These are phyloP conservation scores for Galeopsis tetrahit DNA, from an alignment of 257 asterid species.

Conservation along the genomic window DNA sequence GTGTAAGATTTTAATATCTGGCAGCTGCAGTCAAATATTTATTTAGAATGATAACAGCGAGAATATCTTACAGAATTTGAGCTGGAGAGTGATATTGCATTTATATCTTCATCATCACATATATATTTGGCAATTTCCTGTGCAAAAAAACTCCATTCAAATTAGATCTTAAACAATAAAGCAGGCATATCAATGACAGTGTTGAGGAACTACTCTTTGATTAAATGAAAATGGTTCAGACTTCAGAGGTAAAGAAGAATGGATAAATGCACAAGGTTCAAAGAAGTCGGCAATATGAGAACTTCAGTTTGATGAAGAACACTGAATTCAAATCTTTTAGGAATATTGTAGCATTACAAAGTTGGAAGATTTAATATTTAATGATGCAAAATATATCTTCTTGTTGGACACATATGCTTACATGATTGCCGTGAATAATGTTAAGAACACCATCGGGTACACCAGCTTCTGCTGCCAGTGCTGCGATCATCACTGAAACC, in stretches of 20 bases:
- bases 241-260: neutral
- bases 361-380: neutral
- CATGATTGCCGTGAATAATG: constrained; percentile 49
- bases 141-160: constrained; percentile 11
- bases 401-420: constrained; percentile 26
- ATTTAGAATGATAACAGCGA: constrained; percentile 14
- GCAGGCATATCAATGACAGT: neutral
- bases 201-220: constrained; percentile 4
- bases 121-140: constrained; percentile 46
- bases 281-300: neutral
- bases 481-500: constrained; percentile 50
- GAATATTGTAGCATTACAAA: no score
- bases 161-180: constrained; percentile 23
- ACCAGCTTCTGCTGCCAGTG: constrained; percentile 55
- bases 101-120: constrained; percentile 51
- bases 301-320: no score
- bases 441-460: constrained; percentile 56
- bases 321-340: no score
- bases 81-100: constrained; percentile 47
- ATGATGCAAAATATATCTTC: constrained; percentile 1
- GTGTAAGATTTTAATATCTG: neutral
- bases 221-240: neutral
- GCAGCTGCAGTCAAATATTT: neutral
- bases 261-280: neutral
- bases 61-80: constrained; percentile 43